Conservation (phyloP, 2,329 filamentous ascomycete species). For the Apiospora sp. region DNA sequence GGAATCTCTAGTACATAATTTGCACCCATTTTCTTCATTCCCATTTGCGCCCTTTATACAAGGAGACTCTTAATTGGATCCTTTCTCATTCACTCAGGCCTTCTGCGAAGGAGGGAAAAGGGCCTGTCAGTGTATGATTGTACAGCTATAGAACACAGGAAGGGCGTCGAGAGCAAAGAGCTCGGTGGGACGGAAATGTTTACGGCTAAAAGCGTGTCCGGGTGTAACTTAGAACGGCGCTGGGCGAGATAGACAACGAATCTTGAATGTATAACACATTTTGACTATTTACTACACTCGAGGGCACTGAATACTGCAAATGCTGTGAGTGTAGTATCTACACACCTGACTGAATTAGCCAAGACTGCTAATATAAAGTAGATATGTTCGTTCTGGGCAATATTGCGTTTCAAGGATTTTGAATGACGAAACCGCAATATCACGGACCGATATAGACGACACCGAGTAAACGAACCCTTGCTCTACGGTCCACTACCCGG, state of each 20-base stretch:
- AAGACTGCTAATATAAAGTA: not conserved
- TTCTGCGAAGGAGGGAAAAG: not conserved
- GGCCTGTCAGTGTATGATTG: not conserved
- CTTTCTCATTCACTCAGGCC: not conserved
- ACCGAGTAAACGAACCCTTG: not conserved
- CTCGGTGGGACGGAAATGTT: constrained; percentile 16
- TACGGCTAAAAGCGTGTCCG: not conserved
- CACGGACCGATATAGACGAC: not conserved
- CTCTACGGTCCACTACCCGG: not conserved
- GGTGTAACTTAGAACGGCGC: constrained; percentile 26
- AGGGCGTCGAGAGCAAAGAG: constrained; percentile 21
- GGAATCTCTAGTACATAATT: constrained; percentile 23
- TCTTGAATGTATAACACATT: constrained; percentile 6
- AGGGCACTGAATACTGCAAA: not conserved
- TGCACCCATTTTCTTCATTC: constrained; percentile 6
- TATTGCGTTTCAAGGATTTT: not conserved
- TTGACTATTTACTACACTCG: not conserved
- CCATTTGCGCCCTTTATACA: constrained; percentile 21
- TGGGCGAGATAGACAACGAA: constrained; percentile 20
- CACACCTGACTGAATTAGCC: not conserved
- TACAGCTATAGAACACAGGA: constrained; percentile 25
- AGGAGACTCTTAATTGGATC: constrained; percentile 23
- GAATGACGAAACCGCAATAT: not conserved
- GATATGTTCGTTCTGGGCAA: not conserved
- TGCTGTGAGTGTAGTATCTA: not conserved